Conservation (phyloP, 345 rosid genomes). For the Citrus glauca region DNA sequence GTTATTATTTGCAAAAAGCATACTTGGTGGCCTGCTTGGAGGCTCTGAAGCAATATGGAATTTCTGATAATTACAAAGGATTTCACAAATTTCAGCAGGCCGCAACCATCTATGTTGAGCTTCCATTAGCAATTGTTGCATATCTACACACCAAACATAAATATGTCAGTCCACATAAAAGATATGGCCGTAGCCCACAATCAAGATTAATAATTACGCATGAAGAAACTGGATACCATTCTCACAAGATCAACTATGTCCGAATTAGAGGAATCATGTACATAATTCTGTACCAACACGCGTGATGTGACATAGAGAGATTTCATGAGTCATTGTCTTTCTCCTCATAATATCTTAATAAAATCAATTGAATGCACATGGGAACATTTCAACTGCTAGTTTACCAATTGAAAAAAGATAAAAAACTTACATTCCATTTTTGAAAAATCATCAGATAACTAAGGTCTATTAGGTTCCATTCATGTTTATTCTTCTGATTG, state of each 20-base stretch:
- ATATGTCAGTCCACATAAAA: neutral
- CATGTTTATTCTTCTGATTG: neutral
- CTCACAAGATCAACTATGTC: too few species aligned
- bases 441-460: neutral
- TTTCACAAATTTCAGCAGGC: constrained; percentile 94
- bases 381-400: neutral
- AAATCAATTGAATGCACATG: neutral
- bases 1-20: constrained; percentile 15
- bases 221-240: neutral
- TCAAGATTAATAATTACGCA: neutral
- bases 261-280: neutral
- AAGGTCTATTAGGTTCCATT: neutral
- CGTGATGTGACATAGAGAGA: neutral
- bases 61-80: constrained; percentile 72
- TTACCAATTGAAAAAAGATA: neutral
- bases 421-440: neutral
- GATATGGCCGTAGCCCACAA: neutral
- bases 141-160: neutral
- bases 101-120: constrained; percentile 93
- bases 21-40: constrained; percentile 77
- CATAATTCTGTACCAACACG: neutral
- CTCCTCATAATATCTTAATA: neutral
- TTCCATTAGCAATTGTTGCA: constrained; percentile 10
- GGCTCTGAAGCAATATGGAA: constrained; percentile 79
- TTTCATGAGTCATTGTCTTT: neutral